Conservation (phyloP, 2,329 filamentous ascomycete genomes). For the Trichoderma semiorbis region DNA sequence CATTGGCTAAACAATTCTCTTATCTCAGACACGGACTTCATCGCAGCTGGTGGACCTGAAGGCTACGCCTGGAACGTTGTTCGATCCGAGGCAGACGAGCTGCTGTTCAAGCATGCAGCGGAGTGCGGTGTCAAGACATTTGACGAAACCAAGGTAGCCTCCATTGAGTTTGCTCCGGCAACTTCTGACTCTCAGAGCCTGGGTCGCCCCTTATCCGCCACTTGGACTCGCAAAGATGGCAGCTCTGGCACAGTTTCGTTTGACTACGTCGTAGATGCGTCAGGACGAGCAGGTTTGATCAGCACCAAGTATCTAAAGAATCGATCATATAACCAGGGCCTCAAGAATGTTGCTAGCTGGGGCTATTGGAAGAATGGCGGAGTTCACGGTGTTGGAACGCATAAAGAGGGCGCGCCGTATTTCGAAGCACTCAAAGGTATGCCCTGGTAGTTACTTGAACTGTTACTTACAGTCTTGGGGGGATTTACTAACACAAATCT, state of each 20-base stretch:
- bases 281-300: constrained; percentile 43
- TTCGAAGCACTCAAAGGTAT: constrained; percentile 42
- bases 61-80: constrained; percentile 45
- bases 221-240: constrained; percentile 34
- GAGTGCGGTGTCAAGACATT: constrained; percentile 32
- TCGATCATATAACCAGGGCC: constrained; percentile 42
- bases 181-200: constrained; percentile 16
- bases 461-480: not conserved
- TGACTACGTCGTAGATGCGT: constrained; percentile 48
- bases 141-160: constrained; percentile 37
- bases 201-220: constrained; percentile 35
- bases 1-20: not conserved
- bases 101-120: constrained; percentile 43
- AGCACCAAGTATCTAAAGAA: constrained; percentile 49
- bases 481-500: not conserved
- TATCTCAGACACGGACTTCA: constrained; percentile 42
- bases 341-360: constrained; percentile 51
- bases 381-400: constrained; percentile 34
- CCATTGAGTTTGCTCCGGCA: constrained; percentile 30
- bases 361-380: constrained; percentile 42
- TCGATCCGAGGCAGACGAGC: constrained; percentile 43
- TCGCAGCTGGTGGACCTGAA: constrained; percentile 36
- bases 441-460: not conserved
- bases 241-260: constrained; percentile 40
- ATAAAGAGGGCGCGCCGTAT: constrained; percentile 36